A percentile compares a stretch with the other conserved stretches of the same genome.
Evolutionary conservation across 176 grass and related monocot species (phyloP).

Genomic region (Triticum dicoccoides): DNA sequence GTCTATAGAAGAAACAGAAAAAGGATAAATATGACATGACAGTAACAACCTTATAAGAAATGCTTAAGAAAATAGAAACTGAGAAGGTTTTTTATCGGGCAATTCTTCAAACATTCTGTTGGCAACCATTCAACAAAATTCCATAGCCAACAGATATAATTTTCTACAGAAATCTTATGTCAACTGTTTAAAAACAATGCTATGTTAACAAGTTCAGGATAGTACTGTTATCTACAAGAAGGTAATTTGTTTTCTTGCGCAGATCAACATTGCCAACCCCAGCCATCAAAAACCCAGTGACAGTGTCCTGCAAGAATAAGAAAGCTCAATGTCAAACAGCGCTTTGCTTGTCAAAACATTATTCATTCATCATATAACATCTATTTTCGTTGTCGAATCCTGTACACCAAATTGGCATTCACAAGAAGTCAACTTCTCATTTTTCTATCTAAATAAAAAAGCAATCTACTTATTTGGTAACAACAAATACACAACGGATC

Average conservation of each 20-base stretch:
- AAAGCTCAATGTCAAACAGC: background rate
- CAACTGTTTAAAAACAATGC: background rate
- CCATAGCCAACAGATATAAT: background rate
- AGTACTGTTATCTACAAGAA: slow-evolving; percentile 51
- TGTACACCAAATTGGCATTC: background rate
- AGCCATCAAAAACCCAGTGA: slow-evolving; percentile 50
- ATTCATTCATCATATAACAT: background rate
- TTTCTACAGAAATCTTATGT: background rate
- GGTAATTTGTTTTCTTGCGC: slow-evolving; percentile 45
- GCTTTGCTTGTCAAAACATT: background rate
- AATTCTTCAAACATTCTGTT: background rate
- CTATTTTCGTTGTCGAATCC: background rate
- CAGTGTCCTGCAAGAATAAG: slow-evolving; percentile 32
- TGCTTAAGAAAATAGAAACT: background rate
- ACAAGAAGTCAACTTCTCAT: background rate
- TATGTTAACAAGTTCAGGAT: background rate
- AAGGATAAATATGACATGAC: background rate
- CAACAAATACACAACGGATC: background rate
- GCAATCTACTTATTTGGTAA: background rate
- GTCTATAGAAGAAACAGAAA: background rate
- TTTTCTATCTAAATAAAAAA: background rate
- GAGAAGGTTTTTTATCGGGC: background rate
- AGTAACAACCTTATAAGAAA: slow-evolving; percentile 11
- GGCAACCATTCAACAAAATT: background rate
- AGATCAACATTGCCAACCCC: slow-evolving; percentile 56